Evolutionary conservation across 2,329 filamentous ascomycete species (phyloP).

Genomic region (Tolypocladium guangdongense): DNA sequence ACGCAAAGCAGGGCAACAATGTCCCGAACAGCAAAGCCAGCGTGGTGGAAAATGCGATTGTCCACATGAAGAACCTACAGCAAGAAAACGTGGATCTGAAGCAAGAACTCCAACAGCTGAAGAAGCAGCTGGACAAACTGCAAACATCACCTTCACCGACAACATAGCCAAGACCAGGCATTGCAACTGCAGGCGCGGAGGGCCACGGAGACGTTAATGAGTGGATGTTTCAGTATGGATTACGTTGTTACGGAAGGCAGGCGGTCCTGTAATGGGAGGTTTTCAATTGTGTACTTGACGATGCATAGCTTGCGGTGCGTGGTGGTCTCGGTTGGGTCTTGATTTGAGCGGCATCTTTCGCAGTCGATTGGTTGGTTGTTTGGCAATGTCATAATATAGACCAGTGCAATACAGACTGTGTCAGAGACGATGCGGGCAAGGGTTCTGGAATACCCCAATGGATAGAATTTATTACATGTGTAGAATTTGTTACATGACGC

Average conservation of each 20-base stretch:
- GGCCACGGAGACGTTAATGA: not conserved
- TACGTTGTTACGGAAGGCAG: not conserved
- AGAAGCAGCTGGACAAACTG: slow-evolving; percentile 18
- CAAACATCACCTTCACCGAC: slow-evolving; percentile 3
- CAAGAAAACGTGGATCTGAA: slow-evolving; percentile 60
- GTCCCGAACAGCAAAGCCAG: slow-evolving; percentile 83
- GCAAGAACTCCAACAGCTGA: slow-evolving; percentile 37
- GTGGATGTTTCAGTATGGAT: not conserved
- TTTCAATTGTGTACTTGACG: not conserved
- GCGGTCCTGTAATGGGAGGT: not conserved
- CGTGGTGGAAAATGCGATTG: slow-evolving; percentile 93
- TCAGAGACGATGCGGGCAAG: not conserved
- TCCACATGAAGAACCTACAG: slow-evolving; percentile 83
- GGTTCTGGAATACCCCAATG: not conserved
- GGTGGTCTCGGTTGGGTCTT: not conserved
- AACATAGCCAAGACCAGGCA: not conserved
- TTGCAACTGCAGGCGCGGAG: not conserved
- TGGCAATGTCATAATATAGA: not conserved
- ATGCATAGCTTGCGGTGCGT: not conserved
- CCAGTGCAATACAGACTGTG: not conserved
- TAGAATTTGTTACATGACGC: not conserved
- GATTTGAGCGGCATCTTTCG: not conserved
- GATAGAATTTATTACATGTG: not conserved
- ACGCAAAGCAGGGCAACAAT: slow-evolving; percentile 33
- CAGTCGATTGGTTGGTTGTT: not conserved